These are phyloP conservation scores for Aspergillus awamori DNA, from an alignment of 2,329 filamentous ascomycete species.

Conservation along the genomic window DNA sequence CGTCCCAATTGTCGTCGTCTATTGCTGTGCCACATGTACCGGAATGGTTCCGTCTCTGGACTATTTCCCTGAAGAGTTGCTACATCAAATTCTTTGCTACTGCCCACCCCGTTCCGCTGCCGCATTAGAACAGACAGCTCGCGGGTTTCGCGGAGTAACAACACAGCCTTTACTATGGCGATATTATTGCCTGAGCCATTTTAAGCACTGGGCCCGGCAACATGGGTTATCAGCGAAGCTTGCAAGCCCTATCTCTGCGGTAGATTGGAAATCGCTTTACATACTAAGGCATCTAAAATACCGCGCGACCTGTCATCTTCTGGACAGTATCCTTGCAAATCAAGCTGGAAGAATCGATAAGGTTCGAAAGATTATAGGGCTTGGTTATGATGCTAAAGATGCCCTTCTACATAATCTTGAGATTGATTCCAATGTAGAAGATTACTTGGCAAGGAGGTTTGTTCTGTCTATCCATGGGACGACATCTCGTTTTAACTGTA, in stretches of 20 bases:
- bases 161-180: slow-evolving; percentile 80
- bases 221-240: slow-evolving; percentile 66
- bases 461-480: background rate
- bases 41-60: slow-evolving; percentile 39
- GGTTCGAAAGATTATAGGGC: slow-evolving; percentile 69
- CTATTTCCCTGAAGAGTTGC: slow-evolving; percentile 76
- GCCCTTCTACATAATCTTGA: slow-evolving; percentile 69
- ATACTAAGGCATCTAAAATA: slow-evolving; percentile 59
- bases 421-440: slow-evolving; percentile 62
- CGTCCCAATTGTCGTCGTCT: background rate
- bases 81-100: slow-evolving; percentile 74
- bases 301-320: slow-evolving; percentile 52
- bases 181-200: slow-evolving; percentile 68
- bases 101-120: slow-evolving; percentile 55
- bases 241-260: slow-evolving; percentile 54
- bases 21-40: slow-evolving; percentile 17
- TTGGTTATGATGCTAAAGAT: slow-evolving; percentile 89
- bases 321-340: slow-evolving; percentile 71
- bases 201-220: slow-evolving; percentile 72
- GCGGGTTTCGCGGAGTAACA: slow-evolving; percentile 65
- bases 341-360: slow-evolving; percentile 70
- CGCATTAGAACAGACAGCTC: slow-evolving; percentile 62
- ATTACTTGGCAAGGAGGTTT: slow-evolving; percentile 73
- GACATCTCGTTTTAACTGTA: slow-evolving; percentile 1
- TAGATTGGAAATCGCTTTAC: slow-evolving; percentile 76